phyloP scores from a whole-genome alignment of 1,139 yeast genomes.

The Maudiozyma humilis region DNA sequence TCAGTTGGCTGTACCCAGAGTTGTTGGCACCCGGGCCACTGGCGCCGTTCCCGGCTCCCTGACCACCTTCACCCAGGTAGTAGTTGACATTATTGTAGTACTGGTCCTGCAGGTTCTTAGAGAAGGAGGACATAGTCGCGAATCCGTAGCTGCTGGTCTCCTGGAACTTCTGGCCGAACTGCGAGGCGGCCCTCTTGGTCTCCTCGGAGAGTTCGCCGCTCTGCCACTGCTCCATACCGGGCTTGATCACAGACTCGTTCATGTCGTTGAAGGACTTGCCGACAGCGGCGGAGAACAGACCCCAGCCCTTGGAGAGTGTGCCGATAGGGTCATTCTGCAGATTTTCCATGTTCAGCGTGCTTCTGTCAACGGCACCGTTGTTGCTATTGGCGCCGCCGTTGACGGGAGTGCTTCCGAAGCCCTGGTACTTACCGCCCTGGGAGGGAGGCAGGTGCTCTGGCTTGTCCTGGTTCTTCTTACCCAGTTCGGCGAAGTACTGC shows the following conservation, averaged over 20 bases:
- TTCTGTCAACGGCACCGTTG: conserved; percentile 18
- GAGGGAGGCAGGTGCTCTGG: conserved; percentile 83
- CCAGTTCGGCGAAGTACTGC: conserved; percentile 71
- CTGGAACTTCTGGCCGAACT: conserved; percentile 89
- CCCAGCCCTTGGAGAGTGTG: conserved; percentile 88
- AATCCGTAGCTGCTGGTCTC: conserved; percentile 73
- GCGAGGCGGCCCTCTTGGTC: conserved; percentile 86
- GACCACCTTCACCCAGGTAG: background rate
- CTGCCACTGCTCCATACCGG: conserved; percentile 73
- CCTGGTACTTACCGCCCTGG: conserved; percentile 87
- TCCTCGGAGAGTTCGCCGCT: conserved; percentile 73
- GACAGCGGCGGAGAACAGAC: conserved; percentile 75
- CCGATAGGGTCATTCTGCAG: conserved; percentile 84
- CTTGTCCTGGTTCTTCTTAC: conserved; percentile 60
- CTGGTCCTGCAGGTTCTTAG: conserved; percentile 37
- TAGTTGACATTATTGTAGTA: conserved; percentile 12
- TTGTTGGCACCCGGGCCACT: conserved; percentile 13
- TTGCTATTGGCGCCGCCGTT: conserved; percentile 31
- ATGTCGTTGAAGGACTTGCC: conserved; percentile 79
- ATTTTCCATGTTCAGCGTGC: conserved; percentile 61
- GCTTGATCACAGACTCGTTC: conserved; percentile 80
- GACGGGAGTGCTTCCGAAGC: conserved; percentile 75
- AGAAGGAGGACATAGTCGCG: conserved; percentile 57
- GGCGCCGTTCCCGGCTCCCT: conserved; percentile 5
- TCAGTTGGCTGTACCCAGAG: conserved; percentile 34